Percentiles rank a stretch among this genome's conserved stretches.
phyloP scores from a whole-genome alignment of 1,284 basidiomycete species.

The Ceratobasidium sp. region DNA sequence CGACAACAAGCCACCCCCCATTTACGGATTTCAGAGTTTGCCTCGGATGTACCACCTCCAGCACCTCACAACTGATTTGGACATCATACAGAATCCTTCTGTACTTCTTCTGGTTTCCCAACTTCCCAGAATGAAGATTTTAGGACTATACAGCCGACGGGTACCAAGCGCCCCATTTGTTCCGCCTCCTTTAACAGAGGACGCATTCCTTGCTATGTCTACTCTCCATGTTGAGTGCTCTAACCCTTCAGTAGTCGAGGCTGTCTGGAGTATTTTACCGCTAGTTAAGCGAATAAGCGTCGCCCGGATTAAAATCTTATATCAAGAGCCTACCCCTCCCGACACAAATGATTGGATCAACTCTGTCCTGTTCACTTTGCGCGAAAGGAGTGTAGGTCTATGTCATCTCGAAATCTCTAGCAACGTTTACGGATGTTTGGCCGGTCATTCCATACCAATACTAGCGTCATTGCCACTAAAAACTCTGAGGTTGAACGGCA shows the following conservation, averaged over 20 bases:
- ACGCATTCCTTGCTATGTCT: not conserved
- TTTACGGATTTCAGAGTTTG: too few relatives aligned
- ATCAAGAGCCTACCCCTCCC: not conserved
- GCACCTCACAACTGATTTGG: too few relatives aligned
- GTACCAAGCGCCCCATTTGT: not conserved
- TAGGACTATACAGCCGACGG: not conserved
- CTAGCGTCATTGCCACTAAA: not conserved
- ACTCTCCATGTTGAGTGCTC: not conserved
- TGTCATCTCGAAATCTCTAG: too few relatives aligned
- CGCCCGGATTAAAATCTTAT: not conserved
- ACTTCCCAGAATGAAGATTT: too few relatives aligned
- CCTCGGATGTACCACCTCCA: too few relatives aligned
- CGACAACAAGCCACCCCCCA: too few relatives aligned
- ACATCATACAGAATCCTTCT: too few relatives aligned
- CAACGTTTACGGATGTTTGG: not conserved
- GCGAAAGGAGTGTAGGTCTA: not conserved
- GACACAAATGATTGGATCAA: not conserved
- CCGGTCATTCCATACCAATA: not conserved
- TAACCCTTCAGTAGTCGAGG: not conserved
- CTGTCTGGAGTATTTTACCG: not conserved
- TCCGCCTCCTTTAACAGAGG: not conserved
- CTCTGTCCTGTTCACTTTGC: not conserved
- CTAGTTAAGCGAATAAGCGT: not conserved
- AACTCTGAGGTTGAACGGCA: not conserved
- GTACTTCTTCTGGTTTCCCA: too few relatives aligned